These are phyloP conservation scores for Cyanidioschyzon merolae DNA, from an alignment of 23 red algal species.

Conservation along the genomic window DNA sequence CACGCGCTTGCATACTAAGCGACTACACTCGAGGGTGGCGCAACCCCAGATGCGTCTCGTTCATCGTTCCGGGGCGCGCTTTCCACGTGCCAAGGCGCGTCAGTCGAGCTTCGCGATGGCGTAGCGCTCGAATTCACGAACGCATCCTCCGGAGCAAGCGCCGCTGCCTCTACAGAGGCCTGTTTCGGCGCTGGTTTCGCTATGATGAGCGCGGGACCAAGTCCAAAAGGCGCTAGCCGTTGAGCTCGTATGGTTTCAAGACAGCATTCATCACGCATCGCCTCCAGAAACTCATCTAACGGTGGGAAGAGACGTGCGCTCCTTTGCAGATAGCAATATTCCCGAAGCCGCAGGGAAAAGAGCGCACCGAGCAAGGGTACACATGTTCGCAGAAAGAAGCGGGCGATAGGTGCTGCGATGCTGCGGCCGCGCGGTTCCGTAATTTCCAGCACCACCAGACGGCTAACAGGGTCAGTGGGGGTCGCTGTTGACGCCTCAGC, in stretches of 20 bases:
- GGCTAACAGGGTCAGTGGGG: neutral
- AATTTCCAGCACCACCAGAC: conserved; percentile 54
- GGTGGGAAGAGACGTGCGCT: conserved; percentile 2
- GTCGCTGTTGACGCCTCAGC: neutral
- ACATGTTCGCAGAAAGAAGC: conserved; percentile 35
- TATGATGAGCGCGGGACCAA: neutral
- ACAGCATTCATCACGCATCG: neutral
- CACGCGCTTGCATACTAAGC: too few species aligned
- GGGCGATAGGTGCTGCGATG: conserved; percentile 4
- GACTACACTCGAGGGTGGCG: too few species aligned
- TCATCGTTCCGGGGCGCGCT: too few species aligned
- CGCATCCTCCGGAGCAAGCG: too few species aligned
- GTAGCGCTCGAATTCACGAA: too few species aligned
- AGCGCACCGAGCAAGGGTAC: conserved; percentile 40
- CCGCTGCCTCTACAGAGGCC: neutral
- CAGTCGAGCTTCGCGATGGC: too few species aligned
- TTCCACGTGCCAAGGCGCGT: too few species aligned
- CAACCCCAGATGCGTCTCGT: too few species aligned
- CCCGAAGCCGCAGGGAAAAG: conserved; percentile 12
- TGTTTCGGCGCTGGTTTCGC: neutral
- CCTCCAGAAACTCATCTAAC: neutral
- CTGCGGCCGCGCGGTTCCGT: conserved; percentile 9
- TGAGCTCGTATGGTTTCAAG: neutral
- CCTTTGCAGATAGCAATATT: conserved; percentile 25
- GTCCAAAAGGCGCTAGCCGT: neutral